Percentiles rank a stretch among this genome's conserved stretches.
phyloP scores from a whole-genome alignment of 106 monocot species.

The Agapanthus africanus region DNA sequence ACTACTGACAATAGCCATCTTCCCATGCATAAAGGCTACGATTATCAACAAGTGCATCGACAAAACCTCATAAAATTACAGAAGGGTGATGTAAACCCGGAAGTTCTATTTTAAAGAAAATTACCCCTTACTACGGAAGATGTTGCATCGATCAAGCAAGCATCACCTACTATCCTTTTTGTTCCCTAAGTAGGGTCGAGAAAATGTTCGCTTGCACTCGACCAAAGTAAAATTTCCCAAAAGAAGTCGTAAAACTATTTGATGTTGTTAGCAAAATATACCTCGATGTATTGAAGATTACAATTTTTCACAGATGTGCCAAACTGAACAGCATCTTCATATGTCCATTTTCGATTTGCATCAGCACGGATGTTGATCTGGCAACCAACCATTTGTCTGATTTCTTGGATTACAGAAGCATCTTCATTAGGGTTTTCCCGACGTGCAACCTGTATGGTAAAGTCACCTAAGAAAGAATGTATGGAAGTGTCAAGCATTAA shows the following conservation, averaged over 20 bases:
- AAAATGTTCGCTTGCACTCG: neutral
- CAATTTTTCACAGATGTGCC: constrained; percentile 48
- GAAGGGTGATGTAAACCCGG: neutral
- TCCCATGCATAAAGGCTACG: constrained; percentile 54
- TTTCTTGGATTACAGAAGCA: constrained; percentile 60
- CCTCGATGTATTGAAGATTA: constrained; percentile 82
- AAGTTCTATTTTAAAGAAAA: neutral
- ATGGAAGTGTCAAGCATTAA: neutral
- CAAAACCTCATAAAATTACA: neutral
- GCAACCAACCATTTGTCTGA: constrained; percentile 64
- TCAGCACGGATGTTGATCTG: constrained; percentile 74
- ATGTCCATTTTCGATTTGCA: constrained; percentile 89
- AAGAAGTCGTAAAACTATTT: neutral
- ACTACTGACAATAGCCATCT: constrained; percentile 78
- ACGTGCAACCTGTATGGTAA: constrained; percentile 73
- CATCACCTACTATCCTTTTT: neutral
- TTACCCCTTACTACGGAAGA: neutral
- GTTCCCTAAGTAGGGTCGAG: neutral
- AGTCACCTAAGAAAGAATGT: neutral
- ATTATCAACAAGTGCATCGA: neutral
- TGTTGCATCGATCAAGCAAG: neutral
- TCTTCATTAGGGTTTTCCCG: constrained; percentile 65
- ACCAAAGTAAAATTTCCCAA: neutral
- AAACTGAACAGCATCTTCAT: constrained; percentile 71
- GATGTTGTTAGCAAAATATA: constrained; percentile 17